Percentiles rank a stretch among this genome's conserved stretches.
Conservation (phyloP, 2,329 filamentous ascomycete genomes). For the Aspergillus persii region DNA sequence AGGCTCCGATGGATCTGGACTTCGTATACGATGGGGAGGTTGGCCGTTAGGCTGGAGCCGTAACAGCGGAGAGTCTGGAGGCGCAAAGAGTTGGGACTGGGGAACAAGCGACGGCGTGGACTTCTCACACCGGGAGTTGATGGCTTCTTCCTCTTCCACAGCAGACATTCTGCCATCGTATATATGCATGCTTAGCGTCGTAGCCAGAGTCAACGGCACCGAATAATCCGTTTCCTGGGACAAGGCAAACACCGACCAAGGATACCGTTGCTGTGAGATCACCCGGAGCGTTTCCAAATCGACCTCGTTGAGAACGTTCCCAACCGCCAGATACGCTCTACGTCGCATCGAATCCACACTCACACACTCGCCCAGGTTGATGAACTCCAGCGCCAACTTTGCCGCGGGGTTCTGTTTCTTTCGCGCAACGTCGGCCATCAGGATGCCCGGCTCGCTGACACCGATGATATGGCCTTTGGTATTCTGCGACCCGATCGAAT, state of each 20-base stretch:
- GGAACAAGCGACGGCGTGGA: conserved; percentile 24
- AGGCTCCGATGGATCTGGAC: conserved; percentile 32
- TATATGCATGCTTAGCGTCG: conserved; percentile 75
- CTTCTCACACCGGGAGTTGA: conserved; percentile 35
- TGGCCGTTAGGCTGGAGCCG: conserved; percentile 33
- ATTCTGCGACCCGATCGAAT: conserved; percentile 25
- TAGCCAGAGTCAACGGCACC: conserved; percentile 79
- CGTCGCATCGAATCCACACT: conserved; percentile 68
- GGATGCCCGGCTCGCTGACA: conserved; percentile 63
- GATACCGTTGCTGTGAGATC: conserved; percentile 68
- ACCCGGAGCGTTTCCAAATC: conserved; percentile 72
- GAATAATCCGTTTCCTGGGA: conserved; percentile 64
- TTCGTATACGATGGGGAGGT: conserved; percentile 38
- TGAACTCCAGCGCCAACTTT: conserved; percentile 33
- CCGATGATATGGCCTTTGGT: conserved; percentile 60
- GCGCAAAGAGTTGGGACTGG: conserved; percentile 30
- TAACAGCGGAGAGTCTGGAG: conserved; percentile 32
- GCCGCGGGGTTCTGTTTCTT: conserved; percentile 40
- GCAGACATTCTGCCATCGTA: conserved; percentile 65
- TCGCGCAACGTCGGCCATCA: conserved; percentile 69
- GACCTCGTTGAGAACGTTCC: conserved; percentile 74
- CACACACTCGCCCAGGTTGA: conserved; percentile 72
- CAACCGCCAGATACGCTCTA: conserved; percentile 76
- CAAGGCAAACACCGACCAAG: conserved; percentile 79
- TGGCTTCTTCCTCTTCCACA: conserved; percentile 34